phyloP scores from a whole-genome alignment of 768 basidiomycete genomes.

The Hypholoma sublateritium region DNA sequence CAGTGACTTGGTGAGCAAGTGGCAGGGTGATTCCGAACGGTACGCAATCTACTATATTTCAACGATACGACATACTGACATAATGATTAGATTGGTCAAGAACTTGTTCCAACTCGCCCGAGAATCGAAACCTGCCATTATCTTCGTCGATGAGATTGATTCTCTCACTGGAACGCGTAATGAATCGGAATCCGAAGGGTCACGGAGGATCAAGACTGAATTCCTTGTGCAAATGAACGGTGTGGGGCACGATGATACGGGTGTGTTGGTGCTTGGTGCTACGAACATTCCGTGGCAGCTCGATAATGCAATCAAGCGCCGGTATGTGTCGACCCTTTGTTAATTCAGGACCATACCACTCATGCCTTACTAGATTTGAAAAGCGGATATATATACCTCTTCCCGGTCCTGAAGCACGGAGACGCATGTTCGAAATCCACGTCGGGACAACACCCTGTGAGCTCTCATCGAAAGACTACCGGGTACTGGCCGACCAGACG shows the following conservation, averaged over 20 bases:
- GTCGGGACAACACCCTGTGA: slow-evolving; percentile 91
- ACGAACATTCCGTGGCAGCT: slow-evolving; percentile 99
- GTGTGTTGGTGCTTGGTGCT: slow-evolving; percentile 93
- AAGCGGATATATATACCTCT: slow-evolving; percentile 98
- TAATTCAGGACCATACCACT: neutral
- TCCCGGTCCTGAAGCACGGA: slow-evolving; percentile 88
- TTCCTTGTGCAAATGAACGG: slow-evolving; percentile 99
- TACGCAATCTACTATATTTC: slow-evolving; percentile 33
- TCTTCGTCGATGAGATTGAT: slow-evolving; percentile 99
- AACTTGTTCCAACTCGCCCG: slow-evolving; percentile 96
- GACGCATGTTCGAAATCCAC: slow-evolving; percentile 96
- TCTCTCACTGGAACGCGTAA: slow-evolving; percentile 93
- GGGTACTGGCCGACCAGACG: slow-evolving; percentile 77
- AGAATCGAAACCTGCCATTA: slow-evolving; percentile 95
- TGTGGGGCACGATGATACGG: slow-evolving; percentile 96
- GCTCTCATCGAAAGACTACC: slow-evolving; percentile 76
- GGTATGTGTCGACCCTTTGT: slow-evolving; percentile 41
- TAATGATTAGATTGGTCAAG: slow-evolving; percentile 73
- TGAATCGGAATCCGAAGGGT: slow-evolving; percentile 97
- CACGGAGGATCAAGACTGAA: slow-evolving; percentile 96
- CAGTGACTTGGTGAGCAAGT: slow-evolving; percentile 95
- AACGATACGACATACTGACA: neutral
- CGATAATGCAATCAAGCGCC: slow-evolving; percentile 95
- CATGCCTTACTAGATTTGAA: slow-evolving; percentile 65
- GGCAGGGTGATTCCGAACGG: slow-evolving; percentile 99